Percentiles rank a stretch among this genome's conserved stretches.
Conservation (phyloP, 2,329 filamentous ascomycete species). For the Metarhizium robertsii region DNA sequence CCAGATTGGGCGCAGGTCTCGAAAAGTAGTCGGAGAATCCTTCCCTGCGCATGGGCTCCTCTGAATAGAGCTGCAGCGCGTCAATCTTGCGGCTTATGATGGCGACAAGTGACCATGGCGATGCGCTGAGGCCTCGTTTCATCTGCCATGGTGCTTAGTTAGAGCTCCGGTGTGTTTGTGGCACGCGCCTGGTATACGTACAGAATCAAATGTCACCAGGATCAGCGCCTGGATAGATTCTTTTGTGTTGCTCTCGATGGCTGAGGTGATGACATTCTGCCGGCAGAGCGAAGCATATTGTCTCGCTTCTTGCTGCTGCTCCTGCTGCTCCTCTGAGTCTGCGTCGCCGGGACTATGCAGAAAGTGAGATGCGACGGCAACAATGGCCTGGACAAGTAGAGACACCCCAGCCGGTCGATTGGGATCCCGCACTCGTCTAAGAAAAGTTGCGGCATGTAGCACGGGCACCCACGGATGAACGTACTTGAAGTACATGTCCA, state of each 20-base stretch:
- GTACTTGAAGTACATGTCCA: neutral
- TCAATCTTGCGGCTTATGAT: too few relatives aligned
- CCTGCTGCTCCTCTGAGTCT: neutral
- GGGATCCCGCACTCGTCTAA: neutral
- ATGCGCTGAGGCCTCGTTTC: too few relatives aligned
- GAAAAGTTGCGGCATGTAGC: constrained; percentile 5
- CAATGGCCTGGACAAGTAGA: constrained; percentile 5
- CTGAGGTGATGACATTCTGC: neutral
- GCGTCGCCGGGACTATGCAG: neutral
- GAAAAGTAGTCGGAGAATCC: too few relatives aligned
- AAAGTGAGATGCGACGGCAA: constrained; percentile 3
- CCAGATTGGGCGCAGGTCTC: too few relatives aligned
- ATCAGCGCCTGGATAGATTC: constrained; percentile 8
- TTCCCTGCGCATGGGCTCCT: too few relatives aligned
- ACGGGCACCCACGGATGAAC: constrained; percentile 4
- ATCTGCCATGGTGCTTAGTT: neutral
- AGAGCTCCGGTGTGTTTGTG: too few relatives aligned
- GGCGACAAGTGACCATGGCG: too few relatives aligned
- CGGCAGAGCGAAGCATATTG: neutral
- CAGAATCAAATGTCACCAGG: constrained; percentile 6
- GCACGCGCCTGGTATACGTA: neutral
- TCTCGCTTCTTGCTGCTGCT: neutral
- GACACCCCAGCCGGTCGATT: neutral
- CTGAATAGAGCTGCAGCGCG: too few relatives aligned
- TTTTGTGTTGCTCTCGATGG: constrained; percentile 5